Conservation (phyloP, 164 flowering plant genomes). For the Dillenia suffruticosa region DNA sequence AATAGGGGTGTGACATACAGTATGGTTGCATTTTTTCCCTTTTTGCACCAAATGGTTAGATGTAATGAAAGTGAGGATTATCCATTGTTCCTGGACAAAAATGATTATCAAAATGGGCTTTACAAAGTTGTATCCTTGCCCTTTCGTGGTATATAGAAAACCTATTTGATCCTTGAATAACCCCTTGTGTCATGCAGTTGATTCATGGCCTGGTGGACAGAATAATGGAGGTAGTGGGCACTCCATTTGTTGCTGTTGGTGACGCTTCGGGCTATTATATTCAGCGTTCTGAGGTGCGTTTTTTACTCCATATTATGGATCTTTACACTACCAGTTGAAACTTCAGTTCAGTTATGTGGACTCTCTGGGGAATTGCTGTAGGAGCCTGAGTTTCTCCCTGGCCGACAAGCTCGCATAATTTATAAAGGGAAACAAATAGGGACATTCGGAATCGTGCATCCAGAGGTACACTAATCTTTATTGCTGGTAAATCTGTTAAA, state of each 20-base stretch:
- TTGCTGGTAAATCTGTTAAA: no score
- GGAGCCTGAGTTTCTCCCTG: constrained; percentile 86
- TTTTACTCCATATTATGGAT: background rate
- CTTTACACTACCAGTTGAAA: background rate
- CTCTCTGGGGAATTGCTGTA: constrained; percentile 19
- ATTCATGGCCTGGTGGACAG: constrained; percentile 85
- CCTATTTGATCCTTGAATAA: no score
- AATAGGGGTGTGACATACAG: no score
- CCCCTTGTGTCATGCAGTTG: constrained; percentile 37
- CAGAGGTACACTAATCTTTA: constrained; percentile 50
- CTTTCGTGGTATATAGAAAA: no score
- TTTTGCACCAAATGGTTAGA: no score
- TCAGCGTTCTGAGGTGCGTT: constrained; percentile 56
- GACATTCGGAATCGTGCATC: constrained; percentile 85
- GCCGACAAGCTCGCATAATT: constrained; percentile 78
- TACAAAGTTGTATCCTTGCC: no score
- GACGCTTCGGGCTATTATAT: constrained; percentile 63
- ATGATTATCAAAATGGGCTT: background rate
- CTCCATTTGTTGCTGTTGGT: constrained; percentile 50
- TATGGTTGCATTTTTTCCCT: no score
- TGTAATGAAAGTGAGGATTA: no score
- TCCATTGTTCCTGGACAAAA: background rate
- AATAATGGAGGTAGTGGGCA: constrained; percentile 74
- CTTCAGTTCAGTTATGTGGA: background rate
- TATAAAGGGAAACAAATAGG: constrained; percentile 71